Evolutionary conservation across 2,329 filamentous ascomycete species (phyloP), one percentile per base, ranked within the genome.

Genomic region (Chaetomium sp.): DNA sequence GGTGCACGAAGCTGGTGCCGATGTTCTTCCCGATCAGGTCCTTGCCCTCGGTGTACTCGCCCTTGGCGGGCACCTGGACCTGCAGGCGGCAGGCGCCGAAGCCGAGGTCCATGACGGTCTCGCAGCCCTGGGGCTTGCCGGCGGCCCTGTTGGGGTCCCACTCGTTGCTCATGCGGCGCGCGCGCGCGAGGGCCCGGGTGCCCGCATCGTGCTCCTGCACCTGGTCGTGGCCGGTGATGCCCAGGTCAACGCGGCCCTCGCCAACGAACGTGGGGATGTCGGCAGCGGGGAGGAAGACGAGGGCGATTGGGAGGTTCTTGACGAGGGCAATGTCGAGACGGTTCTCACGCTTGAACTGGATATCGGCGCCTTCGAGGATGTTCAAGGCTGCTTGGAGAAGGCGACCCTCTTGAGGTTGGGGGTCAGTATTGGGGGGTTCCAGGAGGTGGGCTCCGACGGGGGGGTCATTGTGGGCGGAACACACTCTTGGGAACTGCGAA

Each of bases 401-500:
- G 63, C 95, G 91, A 69, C 95, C 95, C 90, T 99, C 93, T 96
- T 35, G 45, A 65, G 57, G 62, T 56, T 55, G 62, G 50, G 61
- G 59, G 69, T 73, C 69, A 74, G 72, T 60, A 60, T 38, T 35
- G 23, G 57, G 10, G 29, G 47, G 21, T 25, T 35, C 57, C n/a
- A 50, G 12, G 23, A 23, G 54, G 38, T 23, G 53, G 35, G 27
- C 53, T 47, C n/a, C 53, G 45, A 31, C 31, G 45, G 16, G 45
- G 57, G 38, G n/a, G 16, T 49, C 38, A 55, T 51, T 16, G 23
- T n/a, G 66, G 57, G 59, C 61, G 70, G 68, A 63, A 87, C 91
- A 82, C 82, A 93, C 92, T 99, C 82, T 99, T 99, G 67, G 95
- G 95, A n/a, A 99, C 92, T 67, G 95, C 95, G 76, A 99, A 97